Percentiles rank a stretch among this genome's conserved stretches.
These are phyloP conservation scores for Pythium dissimile DNA, from an alignment of 352 stramenopile species.

Conservation along the genomic window DNA sequence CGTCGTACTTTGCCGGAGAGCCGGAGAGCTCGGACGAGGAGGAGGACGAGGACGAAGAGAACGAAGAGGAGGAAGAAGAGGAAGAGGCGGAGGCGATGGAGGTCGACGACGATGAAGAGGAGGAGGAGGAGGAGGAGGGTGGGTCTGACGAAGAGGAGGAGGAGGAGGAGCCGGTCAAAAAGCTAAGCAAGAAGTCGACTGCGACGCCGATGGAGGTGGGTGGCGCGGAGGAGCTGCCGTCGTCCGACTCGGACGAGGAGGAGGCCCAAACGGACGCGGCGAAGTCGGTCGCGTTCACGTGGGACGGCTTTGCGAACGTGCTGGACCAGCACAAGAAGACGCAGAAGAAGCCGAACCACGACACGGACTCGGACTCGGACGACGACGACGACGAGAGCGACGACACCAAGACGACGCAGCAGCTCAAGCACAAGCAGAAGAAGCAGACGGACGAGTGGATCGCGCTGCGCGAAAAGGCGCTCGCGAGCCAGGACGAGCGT, in stretches of 20 bases:
- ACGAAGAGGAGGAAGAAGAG: constrained; percentile 42
- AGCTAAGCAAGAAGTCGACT: constrained; percentile 25
- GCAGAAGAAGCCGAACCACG: constrained; percentile 37
- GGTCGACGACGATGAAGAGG: constrained; percentile 43
- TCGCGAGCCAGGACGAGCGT: constrained; percentile 90
- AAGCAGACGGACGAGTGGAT: constrained; percentile 95
- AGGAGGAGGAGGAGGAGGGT: constrained; percentile 46
- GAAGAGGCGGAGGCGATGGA: constrained; percentile 34
- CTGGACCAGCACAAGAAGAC: constrained; percentile 39
- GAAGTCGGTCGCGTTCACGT: constrained; percentile 75
- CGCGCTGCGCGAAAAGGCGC: constrained; percentile 89
- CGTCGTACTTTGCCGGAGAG: constrained; percentile 94
- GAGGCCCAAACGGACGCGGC: constrained; percentile 22
- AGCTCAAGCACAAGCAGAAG: constrained; percentile 87
- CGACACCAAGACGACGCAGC: constrained; percentile 66
- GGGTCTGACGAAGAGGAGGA: constrained; percentile 46
- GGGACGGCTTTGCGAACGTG: constrained; percentile 83
- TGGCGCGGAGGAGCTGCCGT: constrained; percentile 42
- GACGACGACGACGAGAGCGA: constrained; percentile 29
- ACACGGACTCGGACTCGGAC: constrained; percentile 53
- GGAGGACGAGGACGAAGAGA: constrained; percentile 68
- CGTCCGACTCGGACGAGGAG: constrained; percentile 64
- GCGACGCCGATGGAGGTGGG: constrained; percentile 40
- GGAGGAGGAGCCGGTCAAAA: constrained; percentile 33
- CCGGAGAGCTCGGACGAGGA: constrained; percentile 87